These are phyloP conservation scores for Protomyces gravidus DNA, from an alignment of 1,139 yeast genomes.

Conservation along the genomic window DNA sequence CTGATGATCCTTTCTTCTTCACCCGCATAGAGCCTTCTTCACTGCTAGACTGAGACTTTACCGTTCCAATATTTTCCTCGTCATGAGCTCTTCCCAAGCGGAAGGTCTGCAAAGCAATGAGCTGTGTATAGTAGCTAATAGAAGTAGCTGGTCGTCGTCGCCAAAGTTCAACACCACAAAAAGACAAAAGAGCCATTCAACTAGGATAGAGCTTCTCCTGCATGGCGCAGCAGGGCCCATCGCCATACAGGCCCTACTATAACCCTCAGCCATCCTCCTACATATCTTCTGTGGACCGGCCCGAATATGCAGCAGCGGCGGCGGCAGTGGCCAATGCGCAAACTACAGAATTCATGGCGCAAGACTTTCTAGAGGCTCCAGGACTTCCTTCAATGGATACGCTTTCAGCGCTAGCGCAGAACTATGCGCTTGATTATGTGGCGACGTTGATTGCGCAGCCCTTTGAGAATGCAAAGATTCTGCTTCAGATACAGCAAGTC, in stretches of 20 bases:
- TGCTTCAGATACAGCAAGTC: constrained; percentile 56
- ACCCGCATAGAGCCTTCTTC: too few species aligned
- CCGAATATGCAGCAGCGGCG: constrained; percentile 6
- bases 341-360: constrained; percentile 8
- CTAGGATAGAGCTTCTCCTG: too few species aligned
- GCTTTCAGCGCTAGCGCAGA: constrained; percentile 3
- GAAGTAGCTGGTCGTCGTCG: too few species aligned
- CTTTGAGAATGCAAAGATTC: constrained; percentile 72
- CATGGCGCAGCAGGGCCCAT: constrained; percentile 14
- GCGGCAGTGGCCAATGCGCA: neutral
- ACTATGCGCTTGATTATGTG: constrained; percentile 10
- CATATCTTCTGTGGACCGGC: neutral
- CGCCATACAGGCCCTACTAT: constrained; percentile 18
- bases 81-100: too few species aligned
- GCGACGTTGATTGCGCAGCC: constrained; percentile 61
- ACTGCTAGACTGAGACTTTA: too few species aligned
- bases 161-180: neutral
- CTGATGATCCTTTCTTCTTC: too few species aligned
- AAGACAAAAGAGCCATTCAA: neutral
- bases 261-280: constrained; percentile 11
- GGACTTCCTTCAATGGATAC: constrained; percentile 10
- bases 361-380: constrained; percentile 17
- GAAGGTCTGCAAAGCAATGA: too few species aligned
- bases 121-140: too few species aligned
- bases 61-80: neutral